Percentiles rank a stretch among this genome's conserved stretches.
Conservation (phyloP, 768 basidiomycete genomes). For the Calocybe indica region DNA sequence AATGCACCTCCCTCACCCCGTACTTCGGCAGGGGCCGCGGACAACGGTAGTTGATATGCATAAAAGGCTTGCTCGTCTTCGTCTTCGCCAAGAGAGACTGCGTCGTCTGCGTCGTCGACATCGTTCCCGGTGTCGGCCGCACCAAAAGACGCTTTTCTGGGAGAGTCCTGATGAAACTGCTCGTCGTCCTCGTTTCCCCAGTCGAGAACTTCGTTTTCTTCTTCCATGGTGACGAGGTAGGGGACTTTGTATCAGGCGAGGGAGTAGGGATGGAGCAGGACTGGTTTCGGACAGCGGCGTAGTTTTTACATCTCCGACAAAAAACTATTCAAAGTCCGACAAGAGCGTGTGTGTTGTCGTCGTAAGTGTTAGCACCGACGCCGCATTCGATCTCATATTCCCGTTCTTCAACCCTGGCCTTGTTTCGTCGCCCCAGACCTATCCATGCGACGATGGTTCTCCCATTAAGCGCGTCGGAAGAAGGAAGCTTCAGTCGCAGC, state of each 20-base stretch:
- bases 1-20: background rate
- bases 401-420: constrained; percentile 26
- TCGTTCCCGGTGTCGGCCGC: constrained; percentile 25
- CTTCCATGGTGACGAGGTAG: constrained; percentile 42
- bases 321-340: too few species aligned
- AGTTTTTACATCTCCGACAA: too few species aligned
- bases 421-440: constrained; percentile 28
- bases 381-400: background rate
- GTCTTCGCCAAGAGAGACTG: constrained; percentile 69
- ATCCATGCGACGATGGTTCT: constrained; percentile 32
- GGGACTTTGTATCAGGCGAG: constrained; percentile 6
- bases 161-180: constrained; percentile 17
- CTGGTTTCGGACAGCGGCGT: background rate
- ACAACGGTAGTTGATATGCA: constrained; percentile 17
- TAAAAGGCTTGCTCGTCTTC: constrained; percentile 61
- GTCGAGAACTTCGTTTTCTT: constrained; percentile 65
- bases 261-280: constrained; percentile 7
- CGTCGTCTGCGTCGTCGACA: constrained; percentile 46
- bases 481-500: constrained; percentile 27
- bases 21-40: background rate
- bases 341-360: too few species aligned
- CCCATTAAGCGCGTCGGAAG: constrained; percentile 34
- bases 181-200: constrained; percentile 54
- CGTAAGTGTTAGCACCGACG: constrained; percentile 3
- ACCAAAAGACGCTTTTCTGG: constrained; percentile 15